Evolutionary conservation across 2,329 filamentous ascomycete species (phyloP).

Genomic region (Talaromyces marneffei): DNA sequence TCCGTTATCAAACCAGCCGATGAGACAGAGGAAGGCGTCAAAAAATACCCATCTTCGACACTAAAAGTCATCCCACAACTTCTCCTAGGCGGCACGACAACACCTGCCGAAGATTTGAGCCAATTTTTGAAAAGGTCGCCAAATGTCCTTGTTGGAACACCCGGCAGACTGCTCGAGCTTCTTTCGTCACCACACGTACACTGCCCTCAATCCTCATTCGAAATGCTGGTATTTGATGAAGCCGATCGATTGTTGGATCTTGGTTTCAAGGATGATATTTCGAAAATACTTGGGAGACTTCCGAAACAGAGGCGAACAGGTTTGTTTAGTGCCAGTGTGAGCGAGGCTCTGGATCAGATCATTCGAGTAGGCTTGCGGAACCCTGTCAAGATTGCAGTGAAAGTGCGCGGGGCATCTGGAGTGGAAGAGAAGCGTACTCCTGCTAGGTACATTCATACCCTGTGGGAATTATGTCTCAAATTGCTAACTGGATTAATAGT

Average conservation of each 20-base stretch:
- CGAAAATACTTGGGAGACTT: constrained; percentile 73
- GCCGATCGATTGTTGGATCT: constrained; percentile 88
- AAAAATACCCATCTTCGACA: constrained; percentile 41
- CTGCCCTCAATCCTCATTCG: constrained; percentile 81
- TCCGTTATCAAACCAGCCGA: constrained; percentile 38
- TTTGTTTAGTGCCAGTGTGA: constrained; percentile 92
- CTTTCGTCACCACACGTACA: constrained; percentile 81
- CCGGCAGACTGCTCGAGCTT: constrained; percentile 81
- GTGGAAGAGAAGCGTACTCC: constrained; percentile 82
- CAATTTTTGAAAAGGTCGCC: constrained; percentile 77
- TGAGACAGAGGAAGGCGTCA: constrained; percentile 34
- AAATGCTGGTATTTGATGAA: constrained; percentile 88
- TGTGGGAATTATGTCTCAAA: not conserved
- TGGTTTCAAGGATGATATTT: constrained; percentile 86
- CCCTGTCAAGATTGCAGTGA: constrained; percentile 89
- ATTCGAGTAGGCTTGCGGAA: constrained; percentile 88
- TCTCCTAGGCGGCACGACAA: constrained; percentile 77
- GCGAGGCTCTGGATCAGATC: constrained; percentile 87
- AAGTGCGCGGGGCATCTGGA: constrained; percentile 72
- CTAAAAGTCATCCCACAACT: constrained; percentile 73
- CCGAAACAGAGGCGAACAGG: constrained; percentile 93
- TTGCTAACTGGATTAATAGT: constrained; percentile 36
- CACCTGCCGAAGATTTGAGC: constrained; percentile 77
- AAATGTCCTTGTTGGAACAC: constrained; percentile 85
- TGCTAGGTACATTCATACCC: constrained; percentile 49